Conservation (phyloP, 495 filamentous ascomycete genomes). For the Penicillium maclennaniae region DNA sequence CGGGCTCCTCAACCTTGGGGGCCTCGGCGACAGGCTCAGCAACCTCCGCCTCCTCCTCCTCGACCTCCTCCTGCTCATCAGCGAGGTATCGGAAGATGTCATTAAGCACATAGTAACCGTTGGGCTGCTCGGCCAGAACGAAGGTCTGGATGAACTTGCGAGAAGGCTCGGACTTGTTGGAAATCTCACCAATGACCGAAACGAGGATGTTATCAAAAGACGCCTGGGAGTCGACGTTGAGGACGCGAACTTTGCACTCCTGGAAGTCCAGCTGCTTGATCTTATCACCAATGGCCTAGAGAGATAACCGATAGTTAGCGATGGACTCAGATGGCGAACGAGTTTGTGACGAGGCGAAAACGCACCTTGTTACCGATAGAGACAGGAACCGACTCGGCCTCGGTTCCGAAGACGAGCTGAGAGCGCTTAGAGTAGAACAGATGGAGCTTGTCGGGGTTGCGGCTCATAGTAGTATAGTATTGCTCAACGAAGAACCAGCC, state of each 20-base stretch:
- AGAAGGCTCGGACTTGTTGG: constrained; percentile 82
- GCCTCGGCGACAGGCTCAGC: constrained; percentile 39
- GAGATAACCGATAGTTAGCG: constrained; percentile 1
- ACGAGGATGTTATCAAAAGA: constrained; percentile 91
- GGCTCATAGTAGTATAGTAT: constrained; percentile 96
- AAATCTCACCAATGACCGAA: constrained; percentile 96
- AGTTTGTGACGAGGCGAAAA: constrained; percentile 9
- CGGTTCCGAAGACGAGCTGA: constrained; percentile 77
- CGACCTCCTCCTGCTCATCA: constrained; percentile 70
- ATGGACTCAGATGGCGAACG: not conserved
- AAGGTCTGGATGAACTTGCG: constrained; percentile 99
- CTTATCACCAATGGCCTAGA: constrained; percentile 83
- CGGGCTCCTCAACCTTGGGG: constrained; percentile 23
- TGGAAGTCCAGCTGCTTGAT: constrained; percentile 92
- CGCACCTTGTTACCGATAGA: constrained; percentile 81
- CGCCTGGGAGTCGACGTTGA: constrained; percentile 94
- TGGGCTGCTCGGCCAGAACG: constrained; percentile 91
- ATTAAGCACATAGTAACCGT: constrained; percentile 96
- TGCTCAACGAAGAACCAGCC: constrained; percentile 99
- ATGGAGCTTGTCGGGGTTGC: constrained; percentile 87
- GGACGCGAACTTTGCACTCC: constrained; percentile 96
- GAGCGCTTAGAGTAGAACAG: constrained; percentile 81
- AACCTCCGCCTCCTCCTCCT: constrained; percentile 51
- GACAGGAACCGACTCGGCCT: constrained; percentile 80
- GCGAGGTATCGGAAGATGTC: constrained; percentile 93